A percentile compares a stretch with the other conserved stretches of the same genome.
Conservation (phyloP, 2,329 filamentous ascomycete species). For the Colletotrichum sp. region DNA sequence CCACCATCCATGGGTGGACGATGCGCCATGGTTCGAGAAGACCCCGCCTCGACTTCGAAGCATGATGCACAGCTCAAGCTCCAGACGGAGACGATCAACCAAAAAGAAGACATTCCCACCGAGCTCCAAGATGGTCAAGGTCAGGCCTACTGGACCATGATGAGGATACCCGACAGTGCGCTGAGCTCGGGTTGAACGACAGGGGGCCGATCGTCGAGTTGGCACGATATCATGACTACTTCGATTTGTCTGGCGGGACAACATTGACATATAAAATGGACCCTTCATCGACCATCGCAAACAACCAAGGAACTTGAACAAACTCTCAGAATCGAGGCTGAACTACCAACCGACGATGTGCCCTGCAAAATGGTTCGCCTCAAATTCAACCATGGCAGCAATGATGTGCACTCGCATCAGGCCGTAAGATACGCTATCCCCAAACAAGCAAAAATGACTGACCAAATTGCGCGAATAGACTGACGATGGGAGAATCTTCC, state of each 20-base stretch:
- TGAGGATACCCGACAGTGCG: not conserved
- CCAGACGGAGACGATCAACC: not conserved
- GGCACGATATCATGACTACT: not conserved
- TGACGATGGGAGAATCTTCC: not conserved
- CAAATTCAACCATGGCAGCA: not conserved
- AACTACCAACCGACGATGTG: not conserved
- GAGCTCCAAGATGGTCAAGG: not conserved
- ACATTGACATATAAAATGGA: not conserved
- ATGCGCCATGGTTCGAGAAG: not conserved
- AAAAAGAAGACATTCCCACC: not conserved
- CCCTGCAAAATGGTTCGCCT: not conserved
- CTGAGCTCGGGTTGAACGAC: not conserved
- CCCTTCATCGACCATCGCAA: not conserved
- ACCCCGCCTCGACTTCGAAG: not conserved
- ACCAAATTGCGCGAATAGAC: not conserved
- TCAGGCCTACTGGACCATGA: not conserved
- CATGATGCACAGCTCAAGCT: not conserved
- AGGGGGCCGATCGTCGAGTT: not conserved
- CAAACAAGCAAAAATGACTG: not conserved
- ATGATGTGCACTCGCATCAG: not conserved
- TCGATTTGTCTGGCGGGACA: not conserved
- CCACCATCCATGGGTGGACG: not conserved
- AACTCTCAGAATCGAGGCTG: not conserved
- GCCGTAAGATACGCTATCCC: not conserved
- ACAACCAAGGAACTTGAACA: not conserved